Percentiles rank a stretch among this genome's conserved stretches.
Conservation (phyloP, 371 early-diverging fungal genomes). For the Apophysomyces variabilis region DNA sequence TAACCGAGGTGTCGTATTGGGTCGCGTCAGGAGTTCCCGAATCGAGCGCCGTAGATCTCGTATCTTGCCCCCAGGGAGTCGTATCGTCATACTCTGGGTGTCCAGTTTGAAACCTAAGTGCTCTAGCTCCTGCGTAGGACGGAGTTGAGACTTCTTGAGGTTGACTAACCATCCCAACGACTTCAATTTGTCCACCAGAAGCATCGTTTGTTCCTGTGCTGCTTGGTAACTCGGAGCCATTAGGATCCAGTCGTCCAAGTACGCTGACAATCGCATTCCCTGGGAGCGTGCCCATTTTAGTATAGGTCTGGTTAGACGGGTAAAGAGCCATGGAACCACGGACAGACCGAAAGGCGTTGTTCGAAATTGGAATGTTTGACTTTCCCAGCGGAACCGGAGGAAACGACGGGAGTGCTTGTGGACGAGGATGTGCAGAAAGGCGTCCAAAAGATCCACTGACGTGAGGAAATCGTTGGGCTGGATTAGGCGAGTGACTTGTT, state of each 20-base stretch:
- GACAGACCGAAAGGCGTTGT: constrained; percentile 41
- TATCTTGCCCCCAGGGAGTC: constrained; percentile 17
- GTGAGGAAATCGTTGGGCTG: constrained; percentile 23
- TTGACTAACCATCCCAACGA: constrained; percentile 29
- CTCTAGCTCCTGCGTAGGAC: constrained; percentile 23
- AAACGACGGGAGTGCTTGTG: neutral
- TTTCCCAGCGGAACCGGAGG: constrained; percentile 32
- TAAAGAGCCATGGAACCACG: constrained; percentile 36
- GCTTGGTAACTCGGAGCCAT: constrained; percentile 14
- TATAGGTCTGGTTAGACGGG: constrained; percentile 31
- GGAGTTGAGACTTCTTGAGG: constrained; percentile 22
- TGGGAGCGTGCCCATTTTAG: constrained; percentile 31
- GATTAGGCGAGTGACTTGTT: constrained; percentile 22
- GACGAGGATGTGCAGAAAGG: constrained; percentile 25
- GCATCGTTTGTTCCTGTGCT: constrained; percentile 14
- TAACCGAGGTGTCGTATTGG: constrained; percentile 5
- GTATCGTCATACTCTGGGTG: constrained; percentile 18
- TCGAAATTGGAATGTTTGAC: constrained; percentile 26
- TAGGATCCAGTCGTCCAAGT: constrained; percentile 35
- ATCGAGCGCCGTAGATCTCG: constrained; percentile 21
- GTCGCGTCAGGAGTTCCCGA: neutral
- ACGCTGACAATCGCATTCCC: constrained; percentile 28
- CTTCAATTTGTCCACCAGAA: constrained; percentile 19
- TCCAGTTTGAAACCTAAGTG: constrained; percentile 27
- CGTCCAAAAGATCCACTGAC: constrained; percentile 24